Base-by-base conservation (phyloP, 129 eudicot species). In the Kitagawia praeruptora region DNA sequence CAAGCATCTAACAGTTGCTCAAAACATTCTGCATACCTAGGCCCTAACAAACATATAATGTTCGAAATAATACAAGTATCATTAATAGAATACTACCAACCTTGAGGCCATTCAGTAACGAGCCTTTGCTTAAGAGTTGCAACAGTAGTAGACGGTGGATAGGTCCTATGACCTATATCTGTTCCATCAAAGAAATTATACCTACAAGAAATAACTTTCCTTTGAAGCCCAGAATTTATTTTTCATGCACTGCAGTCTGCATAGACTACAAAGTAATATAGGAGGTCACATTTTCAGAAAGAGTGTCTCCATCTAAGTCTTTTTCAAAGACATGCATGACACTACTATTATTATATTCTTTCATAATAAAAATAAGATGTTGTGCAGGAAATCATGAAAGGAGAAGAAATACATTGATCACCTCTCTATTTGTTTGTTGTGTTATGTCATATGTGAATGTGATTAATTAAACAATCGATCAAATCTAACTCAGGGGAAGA, bases 41-140 rank as follows among this genome's bases (percentile, higher is more conserved):
- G 66, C 66, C 66, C 31, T 3, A 21, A 37, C 23, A 45, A 37
- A 79, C 28, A 69, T 45, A 28, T 18, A 23, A 11, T 63, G 69
- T 61, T 61, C 15, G 12, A 61, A n/a, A 61, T 58, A 21, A 23
- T 58, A n/a, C 9, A 23, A 58, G 27, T n/a, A n/a, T 25, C 9
- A 28, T 81, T 37, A 10, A 42, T 37, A 42, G 38, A 8, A 34
- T 19, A 78, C 7, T 38, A 18, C 82, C 54, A 86, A 92, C 97
- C 97, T 92, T 85, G 94, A 86, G 94, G 94, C 97, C 94, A 92
- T 83, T 89, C 89, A 80, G 97, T 80, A 80, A 92, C 89, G 73
- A 89, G 94, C 82, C 84, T 87, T 86, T 89, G 91, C 86, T 89
- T 92, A 79, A 92, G 89, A 85, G 85, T 75, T 45, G 87, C 84